Percentiles rank a stretch among this genome's conserved stretches.
Conservation (phyloP, 345 rosid species). For the Melaleuca quinquenervia region DNA sequence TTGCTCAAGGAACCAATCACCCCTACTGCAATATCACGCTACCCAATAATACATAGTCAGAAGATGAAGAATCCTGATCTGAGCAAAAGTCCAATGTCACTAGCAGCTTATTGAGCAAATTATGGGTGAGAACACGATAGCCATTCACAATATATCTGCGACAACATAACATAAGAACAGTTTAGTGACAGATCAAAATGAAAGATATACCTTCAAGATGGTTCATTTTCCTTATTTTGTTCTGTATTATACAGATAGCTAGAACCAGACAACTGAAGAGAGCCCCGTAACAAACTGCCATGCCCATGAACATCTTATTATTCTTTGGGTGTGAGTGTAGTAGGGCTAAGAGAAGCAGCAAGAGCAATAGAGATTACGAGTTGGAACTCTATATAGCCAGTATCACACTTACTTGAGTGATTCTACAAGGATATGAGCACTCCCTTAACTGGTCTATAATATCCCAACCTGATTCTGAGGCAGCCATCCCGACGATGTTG, state of each 20-base stretch:
- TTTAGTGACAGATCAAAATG: background rate
- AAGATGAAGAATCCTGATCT: background rate
- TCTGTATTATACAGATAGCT: background rate
- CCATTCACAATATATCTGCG: background rate
- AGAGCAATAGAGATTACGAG: background rate
- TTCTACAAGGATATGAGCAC: background rate
- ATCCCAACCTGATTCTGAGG: background rate
- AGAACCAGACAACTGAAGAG: background rate
- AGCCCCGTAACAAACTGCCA: background rate
- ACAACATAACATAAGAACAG: background rate
- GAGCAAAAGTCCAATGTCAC: background rate
- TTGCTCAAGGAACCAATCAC: too few relatives aligned
- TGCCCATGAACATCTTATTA: background rate
- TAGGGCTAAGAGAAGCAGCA: background rate
- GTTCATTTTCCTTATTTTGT: background rate
- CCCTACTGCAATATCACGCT: background rate
- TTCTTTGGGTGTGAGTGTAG: background rate
- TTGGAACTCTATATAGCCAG: background rate
- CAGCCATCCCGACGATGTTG: conserved; percentile 1
- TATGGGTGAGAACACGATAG: background rate
- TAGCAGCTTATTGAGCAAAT: background rate
- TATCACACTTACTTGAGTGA: background rate
- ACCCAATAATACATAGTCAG: background rate
- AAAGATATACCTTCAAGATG: background rate
- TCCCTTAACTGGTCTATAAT: background rate